Evolutionary conservation across 1,284 basidiomycete species (phyloP).

Genomic region (Agroathelia rolfsii): DNA sequence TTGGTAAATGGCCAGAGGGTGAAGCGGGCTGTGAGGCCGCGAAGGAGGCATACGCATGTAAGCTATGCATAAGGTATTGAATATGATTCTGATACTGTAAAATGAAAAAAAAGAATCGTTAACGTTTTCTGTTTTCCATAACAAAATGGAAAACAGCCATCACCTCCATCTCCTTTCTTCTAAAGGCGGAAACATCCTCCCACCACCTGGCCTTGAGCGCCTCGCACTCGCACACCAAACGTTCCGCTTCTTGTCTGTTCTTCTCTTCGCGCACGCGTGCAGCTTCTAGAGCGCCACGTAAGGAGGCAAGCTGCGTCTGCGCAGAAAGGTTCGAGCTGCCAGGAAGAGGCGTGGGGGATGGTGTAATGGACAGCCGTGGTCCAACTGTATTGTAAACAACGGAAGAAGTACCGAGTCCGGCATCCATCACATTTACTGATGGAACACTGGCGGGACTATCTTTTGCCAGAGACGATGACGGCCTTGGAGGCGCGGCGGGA

Average conservation of each 20-base stretch:
- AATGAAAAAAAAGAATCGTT: no score
- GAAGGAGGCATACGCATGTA: no score
- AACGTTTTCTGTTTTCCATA: no score
- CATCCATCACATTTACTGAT: conserved; percentile 3
- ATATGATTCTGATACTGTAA: no score
- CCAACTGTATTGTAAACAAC: conserved; percentile 17
- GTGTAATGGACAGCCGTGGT: conserved; percentile 24
- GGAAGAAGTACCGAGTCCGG: conserved; percentile 7
- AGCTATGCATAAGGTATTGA: background rate
- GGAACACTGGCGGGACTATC: conserved; percentile 1
- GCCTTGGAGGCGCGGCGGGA: conserved; percentile 4
- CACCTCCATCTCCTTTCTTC: conserved; percentile 43
- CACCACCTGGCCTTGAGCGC: conserved; percentile 36
- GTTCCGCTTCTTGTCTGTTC: conserved; percentile 33
- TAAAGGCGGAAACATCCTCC: conserved; percentile 25
- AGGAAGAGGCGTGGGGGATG: conserved; percentile 14
- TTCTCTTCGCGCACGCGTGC: conserved; percentile 45
- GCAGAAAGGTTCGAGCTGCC: conserved; percentile 24
- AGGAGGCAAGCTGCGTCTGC: conserved; percentile 46
- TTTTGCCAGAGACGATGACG: conserved; percentile 3
- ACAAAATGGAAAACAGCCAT: conserved; percentile 6
- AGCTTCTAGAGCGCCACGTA: conserved; percentile 48
- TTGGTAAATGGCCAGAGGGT: no score
- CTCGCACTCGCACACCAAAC: conserved; percentile 35
- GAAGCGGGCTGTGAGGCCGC: no score